phyloP scores from a whole-genome alignment of 1,139 yeast species.

The Hyphopichia pseudoburtonii region DNA sequence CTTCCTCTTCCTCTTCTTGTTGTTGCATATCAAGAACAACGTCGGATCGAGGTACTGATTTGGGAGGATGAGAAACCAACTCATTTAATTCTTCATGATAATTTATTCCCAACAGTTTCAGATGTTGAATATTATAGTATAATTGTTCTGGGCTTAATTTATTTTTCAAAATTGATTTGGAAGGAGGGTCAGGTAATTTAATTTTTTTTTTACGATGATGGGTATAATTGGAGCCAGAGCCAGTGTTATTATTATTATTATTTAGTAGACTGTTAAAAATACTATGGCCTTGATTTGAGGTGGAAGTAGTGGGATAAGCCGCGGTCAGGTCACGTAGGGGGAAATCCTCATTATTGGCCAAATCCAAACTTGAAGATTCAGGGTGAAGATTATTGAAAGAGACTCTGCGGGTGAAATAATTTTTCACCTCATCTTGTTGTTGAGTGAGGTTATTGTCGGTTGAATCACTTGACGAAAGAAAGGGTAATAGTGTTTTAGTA shows the following conservation, averaged over 20 bases:
- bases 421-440: no score
- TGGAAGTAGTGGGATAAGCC: no score
- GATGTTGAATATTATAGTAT: conserved; percentile 19
- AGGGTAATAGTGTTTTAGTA: no score
- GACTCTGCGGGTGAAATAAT: conserved; percentile 40
- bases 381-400: conserved; percentile 46
- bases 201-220: conserved; percentile 2
- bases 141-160: conserved; percentile 34
- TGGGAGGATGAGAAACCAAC: conserved; percentile 18
- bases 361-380: conserved; percentile 16
- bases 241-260: no score
- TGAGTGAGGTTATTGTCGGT: no score
- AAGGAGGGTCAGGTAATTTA: conserved; percentile 33
- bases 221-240: background rate
- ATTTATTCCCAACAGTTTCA: conserved; percentile 14
- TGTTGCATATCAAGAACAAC: conserved; percentile 2
- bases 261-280: no score
- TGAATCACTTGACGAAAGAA: no score
- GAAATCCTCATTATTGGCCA: background rate
- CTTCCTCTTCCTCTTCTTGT: conserved; percentile 3
- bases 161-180: conserved; percentile 43
- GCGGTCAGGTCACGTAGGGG: conserved; percentile 10
- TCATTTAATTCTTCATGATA: conserved; percentile 26
- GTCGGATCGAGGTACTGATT: conserved; percentile 6
- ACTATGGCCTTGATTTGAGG: no score